Conservation (phyloP, 148 eudicot genomes). For the Salicornia ramosissima region DNA sequence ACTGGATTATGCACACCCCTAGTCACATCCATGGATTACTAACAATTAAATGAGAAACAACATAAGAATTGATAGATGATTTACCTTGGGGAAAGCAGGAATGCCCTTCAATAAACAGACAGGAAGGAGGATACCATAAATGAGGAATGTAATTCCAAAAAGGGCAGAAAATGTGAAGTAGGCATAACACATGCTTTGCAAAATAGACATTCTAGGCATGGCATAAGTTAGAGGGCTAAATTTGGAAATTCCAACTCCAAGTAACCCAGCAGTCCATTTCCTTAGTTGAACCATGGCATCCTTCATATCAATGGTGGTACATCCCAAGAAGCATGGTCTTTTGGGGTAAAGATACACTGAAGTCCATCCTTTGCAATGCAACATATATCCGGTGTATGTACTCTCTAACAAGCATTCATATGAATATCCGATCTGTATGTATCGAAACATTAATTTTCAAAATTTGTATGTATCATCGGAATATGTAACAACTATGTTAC, state of each 20-base stretch:
- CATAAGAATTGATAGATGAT: too few relatives aligned
- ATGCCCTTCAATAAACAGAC: slow-evolving; percentile 14
- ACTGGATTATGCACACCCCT: too few relatives aligned
- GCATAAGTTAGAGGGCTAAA: slow-evolving; percentile 28
- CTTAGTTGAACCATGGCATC: slow-evolving; percentile 27
- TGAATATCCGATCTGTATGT: slow-evolving; percentile 26
- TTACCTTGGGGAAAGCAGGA: slow-evolving; percentile 30
- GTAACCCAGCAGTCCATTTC: slow-evolving; percentile 30
- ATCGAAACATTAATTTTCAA: too few relatives aligned
- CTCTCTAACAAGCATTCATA: slow-evolving; percentile 32
- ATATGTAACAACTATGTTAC: too few relatives aligned
- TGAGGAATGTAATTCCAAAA: slow-evolving; percentile 16
- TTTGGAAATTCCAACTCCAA: slow-evolving; percentile 29
- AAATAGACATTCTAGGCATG: slow-evolving; percentile 22
- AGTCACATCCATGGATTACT: too few relatives aligned
- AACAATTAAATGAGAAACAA: too few relatives aligned
- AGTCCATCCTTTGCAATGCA: slow-evolving; percentile 33
- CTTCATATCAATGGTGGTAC: slow-evolving; percentile 31
- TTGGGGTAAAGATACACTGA: slow-evolving; percentile 29
- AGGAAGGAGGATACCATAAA: slow-evolving; percentile 26
- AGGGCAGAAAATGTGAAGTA: slow-evolving; percentile 20
- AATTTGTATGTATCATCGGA: too few relatives aligned
- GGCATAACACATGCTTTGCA: slow-evolving; percentile 26
- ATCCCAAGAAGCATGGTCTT: slow-evolving; percentile 31
- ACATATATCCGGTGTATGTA: slow-evolving; percentile 23